Evolutionary conservation across 2,329 filamentous ascomycete species (phyloP), one percentile per base, ranked within the genome.

Genomic region (Diaporthe amygdali): DNA sequence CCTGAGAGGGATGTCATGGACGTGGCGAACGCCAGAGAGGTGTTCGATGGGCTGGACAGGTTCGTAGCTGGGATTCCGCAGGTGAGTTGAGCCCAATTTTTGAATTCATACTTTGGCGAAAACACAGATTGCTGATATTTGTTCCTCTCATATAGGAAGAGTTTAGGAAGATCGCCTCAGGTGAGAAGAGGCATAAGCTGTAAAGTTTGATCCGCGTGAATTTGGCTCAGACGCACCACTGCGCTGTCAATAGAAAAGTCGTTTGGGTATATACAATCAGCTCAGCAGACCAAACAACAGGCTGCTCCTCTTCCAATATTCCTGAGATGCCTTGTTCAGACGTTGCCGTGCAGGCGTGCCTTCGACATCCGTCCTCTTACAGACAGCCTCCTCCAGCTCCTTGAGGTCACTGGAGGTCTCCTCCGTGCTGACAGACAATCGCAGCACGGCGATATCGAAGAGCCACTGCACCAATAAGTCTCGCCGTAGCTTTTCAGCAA

Each of bases 171-270:
- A 84, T 98, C 79, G 94, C 94, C 1, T 90, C 87, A 73, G 95
- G 96, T 15, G 90, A 96, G 87, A 98, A 98, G 90, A 94, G 92
- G 80, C 96, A 99, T 84, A 98, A 98, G 85, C 84, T 98, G 80
- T 97, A 85, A 74, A 17, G n/a, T 14, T 17, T 47, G 37, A 15
- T 63, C 37, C 30, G 72, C 55, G 52, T 20, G 27, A 39, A 37
- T 30, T 17, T 70, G 56, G 56, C 39, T 34, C 34, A 47, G 59
- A 47, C 14, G 22, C 3, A 44, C 30, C 44, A 49, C 3, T 17
- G 14, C 27, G 27, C 59, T 69, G 30, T 46, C 68, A 72, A 22
- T 74, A 72, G 22, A 9, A 66, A 20, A 32, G 20, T 30, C 25
- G 37, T 69, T 46, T 39, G 46, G n/a, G 32, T 32, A 64, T 55